Evolutionary conservation across 2,329 filamentous ascomycete genomes (phyloP), one percentile per base, ranked within the genome.

Genomic region (Fusarium torulosum): DNA sequence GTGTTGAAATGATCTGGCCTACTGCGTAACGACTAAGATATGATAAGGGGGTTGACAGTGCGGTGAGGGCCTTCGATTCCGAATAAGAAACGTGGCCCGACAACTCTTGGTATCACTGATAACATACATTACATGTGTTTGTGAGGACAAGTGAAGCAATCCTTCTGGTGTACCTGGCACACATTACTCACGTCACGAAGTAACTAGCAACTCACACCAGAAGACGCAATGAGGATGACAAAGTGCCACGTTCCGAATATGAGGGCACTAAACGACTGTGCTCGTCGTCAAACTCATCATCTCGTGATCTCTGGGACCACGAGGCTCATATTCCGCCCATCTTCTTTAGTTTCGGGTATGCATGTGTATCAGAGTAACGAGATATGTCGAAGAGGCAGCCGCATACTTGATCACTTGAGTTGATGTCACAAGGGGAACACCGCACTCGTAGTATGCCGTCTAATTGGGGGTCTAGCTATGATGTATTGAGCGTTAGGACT

Each of bases 51-150:
- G 11, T 75, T 67, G 33, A 72, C 19, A 1, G 59, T 37, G 1
- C 54, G 62, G 45, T 73, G 76, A 2, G 67, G 66, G 0, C 53
- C 69, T 29, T 63, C 47, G 1, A 37, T 44, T 1, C 66, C 72
- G 15, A 91, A 92, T 70, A 92, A 86, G 35, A 89, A 84, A 6
- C 80, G 77, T 0, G 90, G 90, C 0, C 90, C 90, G 55, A 92
- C 88, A 44, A 87, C 82, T 41, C 89, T 89, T 89, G 88, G 90
- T 67, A 91, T 84, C 35, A 91, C 80, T 1, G 88, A 89, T 1
- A 85, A 84, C 9, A 86, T 89, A 78, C 89, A 92, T 76, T 83
- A 84, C 35, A 80, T 79, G 58, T 80, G 80, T 10, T 81, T 83
- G 33, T 76, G 76, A 14, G 83, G 80, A 55, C 82, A 86, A 4